These are phyloP conservation scores for Halophytophthora polymorphica DNA, from an alignment of 352 stramenopile species.

Conservation along the genomic window DNA sequence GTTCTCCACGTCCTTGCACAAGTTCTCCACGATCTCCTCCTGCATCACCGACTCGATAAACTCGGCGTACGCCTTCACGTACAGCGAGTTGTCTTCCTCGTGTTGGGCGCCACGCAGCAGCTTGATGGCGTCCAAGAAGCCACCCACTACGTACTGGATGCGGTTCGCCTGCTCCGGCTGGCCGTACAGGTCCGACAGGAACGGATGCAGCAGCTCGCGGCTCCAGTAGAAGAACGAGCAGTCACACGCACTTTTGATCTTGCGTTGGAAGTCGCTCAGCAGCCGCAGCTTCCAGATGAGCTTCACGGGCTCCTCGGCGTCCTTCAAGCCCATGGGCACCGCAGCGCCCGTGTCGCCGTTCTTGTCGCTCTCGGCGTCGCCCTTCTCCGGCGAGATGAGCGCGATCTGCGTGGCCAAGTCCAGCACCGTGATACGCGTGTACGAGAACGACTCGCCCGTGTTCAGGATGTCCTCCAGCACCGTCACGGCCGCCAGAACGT, in stretches of 20 bases:
- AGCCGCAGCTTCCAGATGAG: constrained; percentile 85
- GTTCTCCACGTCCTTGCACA: constrained; percentile 93
- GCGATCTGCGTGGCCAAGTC: constrained; percentile 81
- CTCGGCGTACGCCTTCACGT: constrained; percentile 67
- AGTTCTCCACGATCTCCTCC: constrained; percentile 85
- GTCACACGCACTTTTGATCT: constrained; percentile 83
- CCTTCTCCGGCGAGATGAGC: constrained; percentile 60
- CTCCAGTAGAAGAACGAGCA: constrained; percentile 94
- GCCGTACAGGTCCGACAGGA: constrained; percentile 81
- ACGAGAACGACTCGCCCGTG: constrained; percentile 78
- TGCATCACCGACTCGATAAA: constrained; percentile 84
- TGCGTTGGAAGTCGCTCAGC: constrained; percentile 87
- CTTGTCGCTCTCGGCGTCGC: constrained; percentile 29
- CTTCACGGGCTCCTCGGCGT: constrained; percentile 70
- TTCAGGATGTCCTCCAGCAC: constrained; percentile 85
- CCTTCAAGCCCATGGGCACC: constrained; percentile 47
- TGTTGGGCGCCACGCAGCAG: constrained; percentile 74
- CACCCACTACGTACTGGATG: constrained; percentile 80
- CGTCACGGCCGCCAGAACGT: constrained; percentile 78
- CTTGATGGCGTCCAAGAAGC: constrained; percentile 77
- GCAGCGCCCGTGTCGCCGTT: constrained; percentile 36
- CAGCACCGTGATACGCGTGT: constrained; percentile 78
- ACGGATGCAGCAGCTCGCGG: constrained; percentile 82
- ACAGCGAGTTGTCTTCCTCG: constrained; percentile 63
- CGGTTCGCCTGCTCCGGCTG: constrained; percentile 79